Evolutionary conservation across 2,329 filamentous ascomycete genomes (phyloP), one percentile per base, ranked within the genome.

Genomic region (Fusarium sp.): DNA sequence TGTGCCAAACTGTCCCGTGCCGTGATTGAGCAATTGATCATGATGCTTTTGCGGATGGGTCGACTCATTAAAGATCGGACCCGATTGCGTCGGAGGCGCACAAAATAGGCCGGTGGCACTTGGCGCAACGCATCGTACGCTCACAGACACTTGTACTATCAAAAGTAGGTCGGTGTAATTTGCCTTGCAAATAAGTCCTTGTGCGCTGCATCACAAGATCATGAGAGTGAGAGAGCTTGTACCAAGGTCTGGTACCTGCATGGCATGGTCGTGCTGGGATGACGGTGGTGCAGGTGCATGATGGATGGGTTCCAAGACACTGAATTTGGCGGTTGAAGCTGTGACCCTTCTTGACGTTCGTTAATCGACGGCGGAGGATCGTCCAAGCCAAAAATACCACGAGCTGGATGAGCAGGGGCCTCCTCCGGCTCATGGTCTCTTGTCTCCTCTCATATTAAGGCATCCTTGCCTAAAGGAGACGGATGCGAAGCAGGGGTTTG

Each of bases 351-450:
- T 71, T 40, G 59, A 45, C 52, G 29, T 60, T 77, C 74, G 74
- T 76, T 71, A 74, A 77, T 77, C 70, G 70, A 68, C 73, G 64
- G 69, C 69, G 72, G 72, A 75, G 72, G 72, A 75, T 74, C 72
- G 73, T 60, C 72, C 69, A 64, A 67, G 37, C 56, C 65, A 59
- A 64, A 71, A 58, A 56, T 63, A 61, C 22, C 35, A 69, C 42
- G 61, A 64, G 56, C 62, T 74, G 58, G 61, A 67, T 42, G 62
- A 64, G 61, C 66, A 72, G 45, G 62, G 61, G 40, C 52, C 31
- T 56, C 22, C 38, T n/a, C 22, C 24, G 37, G 13, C 22, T 62
- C 42, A 37, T 58, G 31, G 27, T 58, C 18, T 34, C 16, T 24
- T 56, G 47, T 47, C 29, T 37, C 58, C 54, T 60, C 52, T 45